Conservation (phyloP, 768 basidiomycete species). For the Tremella yokohamensis region DNA sequence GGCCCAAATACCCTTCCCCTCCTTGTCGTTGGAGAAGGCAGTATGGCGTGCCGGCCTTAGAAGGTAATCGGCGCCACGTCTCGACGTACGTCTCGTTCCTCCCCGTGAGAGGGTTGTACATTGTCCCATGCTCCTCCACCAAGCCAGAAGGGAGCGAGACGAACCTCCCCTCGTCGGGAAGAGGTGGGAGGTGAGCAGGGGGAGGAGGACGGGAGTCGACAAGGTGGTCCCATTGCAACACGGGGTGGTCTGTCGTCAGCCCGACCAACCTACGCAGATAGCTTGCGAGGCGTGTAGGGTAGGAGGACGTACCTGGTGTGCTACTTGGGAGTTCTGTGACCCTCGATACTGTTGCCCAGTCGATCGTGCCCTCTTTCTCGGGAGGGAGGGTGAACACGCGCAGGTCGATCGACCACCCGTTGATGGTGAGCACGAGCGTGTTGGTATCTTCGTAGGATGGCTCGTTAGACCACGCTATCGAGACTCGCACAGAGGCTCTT, state of each 20-base stretch:
- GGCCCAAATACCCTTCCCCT: background rate
- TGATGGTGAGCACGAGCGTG: conserved; percentile 35
- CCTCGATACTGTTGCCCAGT: conserved; percentile 28
- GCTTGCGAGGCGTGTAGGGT: background rate
- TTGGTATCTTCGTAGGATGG: conserved; percentile 30
- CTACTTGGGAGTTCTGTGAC: conserved; percentile 20
- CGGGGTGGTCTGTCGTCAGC: conserved; percentile 21
- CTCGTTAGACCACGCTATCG: conserved; percentile 27
- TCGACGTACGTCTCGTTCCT: conserved; percentile 26
- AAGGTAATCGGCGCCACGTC: conserved; percentile 20
- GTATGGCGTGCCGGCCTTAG: background rate
- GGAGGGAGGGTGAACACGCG: conserved; percentile 19
- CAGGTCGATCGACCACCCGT: conserved; percentile 27
- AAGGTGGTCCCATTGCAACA: conserved; percentile 27
- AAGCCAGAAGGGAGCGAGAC: conserved; percentile 24
- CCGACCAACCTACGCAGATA: background rate
- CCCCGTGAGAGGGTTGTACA: conserved; percentile 29
- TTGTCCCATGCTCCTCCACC: conserved; percentile 25
- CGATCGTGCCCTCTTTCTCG: conserved; percentile 16
- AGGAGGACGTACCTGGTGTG: conserved; percentile 17
- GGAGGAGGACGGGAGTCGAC: conserved; percentile 28
- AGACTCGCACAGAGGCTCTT: conserved; percentile 28
- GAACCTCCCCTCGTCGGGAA: conserved; percentile 32
- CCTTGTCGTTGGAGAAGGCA: background rate
- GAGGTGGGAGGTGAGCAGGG: background rate